phyloP scores from a whole-genome alignment of 1,139 yeast species.

The Geotrichum histeridarum region DNA sequence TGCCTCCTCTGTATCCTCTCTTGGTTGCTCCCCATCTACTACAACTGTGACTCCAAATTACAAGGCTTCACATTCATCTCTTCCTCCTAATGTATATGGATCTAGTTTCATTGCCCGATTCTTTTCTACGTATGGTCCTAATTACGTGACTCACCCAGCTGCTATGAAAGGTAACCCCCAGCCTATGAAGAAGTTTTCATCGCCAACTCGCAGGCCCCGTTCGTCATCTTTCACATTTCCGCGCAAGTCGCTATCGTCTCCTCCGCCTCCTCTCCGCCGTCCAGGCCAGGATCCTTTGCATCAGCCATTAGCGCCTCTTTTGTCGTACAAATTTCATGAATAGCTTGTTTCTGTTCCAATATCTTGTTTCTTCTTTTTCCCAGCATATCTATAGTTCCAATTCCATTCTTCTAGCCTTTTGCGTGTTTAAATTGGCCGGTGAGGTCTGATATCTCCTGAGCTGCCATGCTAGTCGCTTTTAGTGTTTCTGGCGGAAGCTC shows the following conservation, averaged over 20 bases:
- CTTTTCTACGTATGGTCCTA: neutral
- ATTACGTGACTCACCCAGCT: neutral
- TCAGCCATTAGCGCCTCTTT: neutral
- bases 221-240: neutral
- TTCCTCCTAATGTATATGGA: neutral
- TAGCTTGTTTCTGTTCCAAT: neutral
- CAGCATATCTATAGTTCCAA: neutral
- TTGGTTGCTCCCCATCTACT: neutral
- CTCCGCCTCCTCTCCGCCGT: neutral
- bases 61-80: neutral
- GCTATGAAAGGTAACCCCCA: neutral
- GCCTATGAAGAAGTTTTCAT: neutral
- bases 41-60: neutral
- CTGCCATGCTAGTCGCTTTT: neutral
- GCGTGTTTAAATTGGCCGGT: neutral
- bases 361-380: neutral
- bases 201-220: neutral
- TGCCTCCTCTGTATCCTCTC: neutral
- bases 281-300: neutral
- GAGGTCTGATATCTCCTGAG: constrained; percentile 3
- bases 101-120: constrained; percentile 5
- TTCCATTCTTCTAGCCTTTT: too few species aligned
- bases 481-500: neutral
- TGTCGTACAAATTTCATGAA: neutral
- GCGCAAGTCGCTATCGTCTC: neutral